phyloP scores from a whole-genome alignment of 2,329 filamentous ascomycete genomes.

The Paecilomyces fulvus region DNA sequence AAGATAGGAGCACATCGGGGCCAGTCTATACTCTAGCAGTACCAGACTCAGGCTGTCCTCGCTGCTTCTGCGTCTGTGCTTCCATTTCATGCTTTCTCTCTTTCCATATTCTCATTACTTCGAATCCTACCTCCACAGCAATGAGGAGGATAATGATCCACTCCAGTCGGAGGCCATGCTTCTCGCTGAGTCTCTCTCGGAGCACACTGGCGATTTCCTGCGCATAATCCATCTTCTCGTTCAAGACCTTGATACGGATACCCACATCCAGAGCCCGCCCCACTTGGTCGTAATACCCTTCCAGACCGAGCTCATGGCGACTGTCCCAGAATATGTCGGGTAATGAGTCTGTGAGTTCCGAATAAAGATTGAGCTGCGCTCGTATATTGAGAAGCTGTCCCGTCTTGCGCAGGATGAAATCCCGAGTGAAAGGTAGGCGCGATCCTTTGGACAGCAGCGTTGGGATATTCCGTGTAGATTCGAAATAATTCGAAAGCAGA shows the following conservation, averaged over 20 bases:
- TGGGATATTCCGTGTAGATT: constrained; percentile 75
- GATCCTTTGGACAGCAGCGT: constrained; percentile 63
- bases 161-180: constrained; percentile 78
- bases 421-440: constrained; percentile 55
- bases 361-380: constrained; percentile 92
- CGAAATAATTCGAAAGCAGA: constrained; percentile 73
- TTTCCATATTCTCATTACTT: constrained; percentile 64
- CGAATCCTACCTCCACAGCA: constrained; percentile 82
- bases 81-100: constrained; percentile 44
- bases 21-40: background rate
- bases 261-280: constrained; percentile 84
- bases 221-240: constrained; percentile 97
- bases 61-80: constrained; percentile 7
- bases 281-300: constrained; percentile 92
- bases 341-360: constrained; percentile 86
- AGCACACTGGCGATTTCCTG: constrained; percentile 88
- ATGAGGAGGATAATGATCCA: constrained; percentile 96
- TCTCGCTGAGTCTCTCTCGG: constrained; percentile 80
- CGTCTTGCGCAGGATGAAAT: constrained; percentile 85
- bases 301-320: constrained; percentile 76
- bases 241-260: constrained; percentile 80
- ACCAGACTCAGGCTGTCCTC: constrained; percentile 3
- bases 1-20: background rate
- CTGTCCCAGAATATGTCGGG: constrained; percentile 97
- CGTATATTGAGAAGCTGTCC: constrained; percentile 83